These are phyloP conservation scores for Amylostereum areolatum DNA, from an alignment of 1,284 basidiomycete species.

Conservation along the genomic window DNA sequence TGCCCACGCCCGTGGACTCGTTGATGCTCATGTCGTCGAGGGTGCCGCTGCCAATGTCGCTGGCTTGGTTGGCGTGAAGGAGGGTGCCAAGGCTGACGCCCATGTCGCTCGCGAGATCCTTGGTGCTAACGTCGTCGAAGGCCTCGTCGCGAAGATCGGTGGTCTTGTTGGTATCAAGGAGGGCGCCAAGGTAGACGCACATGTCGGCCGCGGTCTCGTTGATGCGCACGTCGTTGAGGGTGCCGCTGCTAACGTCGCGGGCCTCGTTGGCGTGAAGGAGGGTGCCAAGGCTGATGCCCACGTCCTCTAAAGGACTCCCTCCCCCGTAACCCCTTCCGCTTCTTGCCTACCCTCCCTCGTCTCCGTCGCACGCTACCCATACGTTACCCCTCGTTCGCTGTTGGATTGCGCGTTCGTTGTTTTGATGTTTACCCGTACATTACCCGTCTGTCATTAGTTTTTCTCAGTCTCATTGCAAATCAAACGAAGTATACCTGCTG, in stretches of 20 bases:
- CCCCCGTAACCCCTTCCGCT: too few species aligned
- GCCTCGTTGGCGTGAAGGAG: conserved; percentile 1
- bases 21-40: background rate
- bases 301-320: background rate
- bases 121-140: conserved; percentile 3
- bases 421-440: too few species aligned
- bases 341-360: too few species aligned
- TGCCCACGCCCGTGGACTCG: background rate
- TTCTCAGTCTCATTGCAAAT: too few species aligned
- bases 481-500: too few species aligned
- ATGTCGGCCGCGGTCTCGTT: background rate
- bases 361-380: too few species aligned
- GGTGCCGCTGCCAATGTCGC: conserved; percentile 1
- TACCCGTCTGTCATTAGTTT: too few species aligned
- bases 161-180: conserved; percentile 1
- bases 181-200: background rate
- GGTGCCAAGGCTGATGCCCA: background rate
- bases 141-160: background rate
- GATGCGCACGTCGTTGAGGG: background rate
- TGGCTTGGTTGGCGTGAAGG: conserved; percentile 2
- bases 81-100: conserved; percentile 2
- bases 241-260: background rate
- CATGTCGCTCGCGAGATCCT: conserved; percentile 6
- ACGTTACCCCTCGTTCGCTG: too few species aligned
- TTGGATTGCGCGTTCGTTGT: too few species aligned